Evolutionary conservation across 495 filamentous ascomycete genomes (phyloP).

Genomic region (Podospora australis): DNA sequence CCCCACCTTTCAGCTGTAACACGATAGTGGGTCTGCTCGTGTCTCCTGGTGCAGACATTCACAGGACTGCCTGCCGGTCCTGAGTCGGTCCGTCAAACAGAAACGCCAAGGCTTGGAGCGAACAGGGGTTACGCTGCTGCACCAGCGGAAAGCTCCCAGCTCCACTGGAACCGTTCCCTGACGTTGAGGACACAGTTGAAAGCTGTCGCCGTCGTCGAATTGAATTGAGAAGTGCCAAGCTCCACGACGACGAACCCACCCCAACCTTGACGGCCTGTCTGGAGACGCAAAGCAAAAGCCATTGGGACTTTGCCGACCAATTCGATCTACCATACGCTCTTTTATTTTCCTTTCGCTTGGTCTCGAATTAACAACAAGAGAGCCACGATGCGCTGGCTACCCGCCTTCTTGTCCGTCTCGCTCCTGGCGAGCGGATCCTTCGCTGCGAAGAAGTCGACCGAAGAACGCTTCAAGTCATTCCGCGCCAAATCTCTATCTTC

Average conservation of each 20-base stretch:
- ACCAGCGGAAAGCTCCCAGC: neutral
- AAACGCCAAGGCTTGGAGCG: neutral
- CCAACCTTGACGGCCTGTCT: slow-evolving; percentile 1
- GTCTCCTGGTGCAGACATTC: too few relatives aligned
- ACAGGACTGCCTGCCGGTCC: too few relatives aligned
- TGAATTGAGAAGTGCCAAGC: slow-evolving; percentile 12
- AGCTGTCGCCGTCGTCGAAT: neutral
- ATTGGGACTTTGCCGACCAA: slow-evolving; percentile 12
- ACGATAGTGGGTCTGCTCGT: neutral
- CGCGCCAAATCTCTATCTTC: slow-evolving; percentile 59
- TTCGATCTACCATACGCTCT: neutral
- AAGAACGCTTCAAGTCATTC: slow-evolving; percentile 59
- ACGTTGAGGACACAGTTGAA: slow-evolving; percentile 15
- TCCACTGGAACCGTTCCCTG: slow-evolving; percentile 6
- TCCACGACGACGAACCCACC: slow-evolving; percentile 11
- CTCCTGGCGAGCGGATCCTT: slow-evolving; percentile 46
- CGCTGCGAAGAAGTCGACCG: slow-evolving; percentile 50
- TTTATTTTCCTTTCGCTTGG: neutral
- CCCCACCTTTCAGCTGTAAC: neutral
- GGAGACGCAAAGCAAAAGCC: too few relatives aligned
- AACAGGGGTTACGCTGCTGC: neutral
- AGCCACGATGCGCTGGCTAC: slow-evolving; percentile 49
- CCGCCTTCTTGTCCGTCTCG: slow-evolving; percentile 52
- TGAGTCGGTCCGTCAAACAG: too few relatives aligned
- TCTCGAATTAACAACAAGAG: too few relatives aligned